Conservation (phyloP, 306 rosid genomes). For the Prunus persica region DNA sequence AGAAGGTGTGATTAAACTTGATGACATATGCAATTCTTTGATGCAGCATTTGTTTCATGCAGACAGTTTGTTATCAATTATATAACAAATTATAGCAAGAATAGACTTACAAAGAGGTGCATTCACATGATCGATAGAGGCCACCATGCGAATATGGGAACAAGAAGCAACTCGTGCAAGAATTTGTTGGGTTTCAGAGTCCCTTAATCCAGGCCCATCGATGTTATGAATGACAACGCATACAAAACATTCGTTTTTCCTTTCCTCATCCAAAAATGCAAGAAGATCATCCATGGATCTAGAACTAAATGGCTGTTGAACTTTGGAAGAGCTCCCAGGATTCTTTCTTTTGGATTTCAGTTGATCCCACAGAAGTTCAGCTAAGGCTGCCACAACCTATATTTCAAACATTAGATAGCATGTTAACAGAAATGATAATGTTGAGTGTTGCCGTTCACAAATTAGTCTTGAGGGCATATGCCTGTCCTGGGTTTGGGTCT, state of each 20-base stretch:
- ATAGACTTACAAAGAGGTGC: constrained; percentile 72
- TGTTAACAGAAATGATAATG: neutral
- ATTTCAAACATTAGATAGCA: constrained; percentile 12
- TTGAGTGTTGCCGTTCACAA: no score
- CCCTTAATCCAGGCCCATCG: constrained; percentile 90
- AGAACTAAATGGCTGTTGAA: constrained; percentile 55
- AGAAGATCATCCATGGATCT: constrained; percentile 80
- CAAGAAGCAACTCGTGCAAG: constrained; percentile 81
- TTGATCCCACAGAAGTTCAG: constrained; percentile 71
- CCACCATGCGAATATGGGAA: constrained; percentile 61
- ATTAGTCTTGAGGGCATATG: no score
- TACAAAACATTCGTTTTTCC: constrained; percentile 44
- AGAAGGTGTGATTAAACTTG: neutral
- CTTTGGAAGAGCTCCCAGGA: constrained; percentile 42
- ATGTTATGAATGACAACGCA: constrained; percentile 80
- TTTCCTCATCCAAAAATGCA: constrained; percentile 60
- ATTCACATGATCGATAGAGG: constrained; percentile 83
- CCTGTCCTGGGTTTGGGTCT: no score
- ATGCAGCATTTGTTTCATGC: constrained; percentile 14
- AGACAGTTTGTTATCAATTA: neutral
- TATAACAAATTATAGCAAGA: neutral
- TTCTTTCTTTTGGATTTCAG: constrained; percentile 47
- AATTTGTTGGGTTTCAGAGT: constrained; percentile 71
- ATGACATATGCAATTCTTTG: neutral
- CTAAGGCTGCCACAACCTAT: constrained; percentile 68